phyloP scores from a whole-genome alignment of 169 alveolate genomes.

The Eimeria falciformis region DNA sequence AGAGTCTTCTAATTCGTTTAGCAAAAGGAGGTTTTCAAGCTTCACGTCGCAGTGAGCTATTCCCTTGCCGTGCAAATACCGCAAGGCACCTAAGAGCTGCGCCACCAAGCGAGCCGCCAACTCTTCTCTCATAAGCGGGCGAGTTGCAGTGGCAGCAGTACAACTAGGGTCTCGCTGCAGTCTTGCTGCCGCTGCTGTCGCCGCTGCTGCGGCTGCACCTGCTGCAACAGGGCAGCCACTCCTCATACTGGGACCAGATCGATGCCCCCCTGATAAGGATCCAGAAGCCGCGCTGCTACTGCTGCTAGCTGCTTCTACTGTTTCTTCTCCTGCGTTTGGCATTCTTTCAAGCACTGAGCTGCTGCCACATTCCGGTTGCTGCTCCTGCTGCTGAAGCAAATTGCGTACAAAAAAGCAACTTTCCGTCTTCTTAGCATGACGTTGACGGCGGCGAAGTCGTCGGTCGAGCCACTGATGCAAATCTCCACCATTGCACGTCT shows the following conservation, averaged over 20 bases:
- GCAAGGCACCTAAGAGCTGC: conserved; percentile 83
- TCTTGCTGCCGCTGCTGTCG: conserved; percentile 12
- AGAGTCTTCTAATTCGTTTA: conserved; percentile 70
- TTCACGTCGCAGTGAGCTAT: conserved; percentile 85
- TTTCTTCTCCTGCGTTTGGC: neutral
- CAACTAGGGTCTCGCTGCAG: neutral
- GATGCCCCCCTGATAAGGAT: neutral
- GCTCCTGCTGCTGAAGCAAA: conserved; percentile 16
- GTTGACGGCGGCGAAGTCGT: conserved; percentile 41
- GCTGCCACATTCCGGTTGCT: neutral
- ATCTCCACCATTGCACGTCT: conserved; percentile 75
- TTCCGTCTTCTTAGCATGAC: conserved; percentile 23
- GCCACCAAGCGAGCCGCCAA: conserved; percentile 79
- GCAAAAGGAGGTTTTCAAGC: conserved; percentile 82
- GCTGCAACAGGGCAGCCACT: conserved; percentile 31
- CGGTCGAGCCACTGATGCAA: conserved; percentile 70
- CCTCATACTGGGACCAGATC: conserved; percentile 17
- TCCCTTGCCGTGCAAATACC: conserved; percentile 82
- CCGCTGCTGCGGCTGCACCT: conserved; percentile 33
- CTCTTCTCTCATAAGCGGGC: conserved; percentile 33
- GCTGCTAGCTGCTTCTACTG: conserved; percentile 3
- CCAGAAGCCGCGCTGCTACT: neutral
- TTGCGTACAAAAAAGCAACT: neutral
- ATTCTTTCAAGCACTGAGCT: conserved; percentile 27
- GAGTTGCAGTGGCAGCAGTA: conserved; percentile 6